Evolutionary conservation across 2,329 filamentous ascomycete species (phyloP).

Genomic region (Monilinia fructicola): DNA sequence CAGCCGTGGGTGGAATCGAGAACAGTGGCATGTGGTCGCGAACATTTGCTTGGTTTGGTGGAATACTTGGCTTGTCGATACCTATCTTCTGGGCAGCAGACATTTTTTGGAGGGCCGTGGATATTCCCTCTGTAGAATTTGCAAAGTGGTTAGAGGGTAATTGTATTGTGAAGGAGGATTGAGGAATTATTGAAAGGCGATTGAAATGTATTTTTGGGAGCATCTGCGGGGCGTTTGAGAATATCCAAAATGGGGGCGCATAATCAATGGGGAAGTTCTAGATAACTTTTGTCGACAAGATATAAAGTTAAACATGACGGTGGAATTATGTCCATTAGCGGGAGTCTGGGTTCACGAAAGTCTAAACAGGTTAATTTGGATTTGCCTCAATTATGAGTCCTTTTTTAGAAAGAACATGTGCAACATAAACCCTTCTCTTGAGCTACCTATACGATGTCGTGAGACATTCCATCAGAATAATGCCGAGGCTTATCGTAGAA

Average conservation of each 20-base stretch:
- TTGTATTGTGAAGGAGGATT: conserved; percentile 33
- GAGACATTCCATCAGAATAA: conserved; percentile 1
- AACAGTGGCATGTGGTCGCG: conserved; percentile 32
- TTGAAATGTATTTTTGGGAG: conserved; percentile 8
- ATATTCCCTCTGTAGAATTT: conserved; percentile 51
- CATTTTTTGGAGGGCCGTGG: conserved; percentile 58
- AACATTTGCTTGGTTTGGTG: conserved; percentile 40
- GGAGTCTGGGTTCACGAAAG: background rate
- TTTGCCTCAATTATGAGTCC: background rate
- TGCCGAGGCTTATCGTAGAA: background rate
- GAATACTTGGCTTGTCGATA: conserved; percentile 45
- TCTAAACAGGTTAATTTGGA: conserved; percentile 9
- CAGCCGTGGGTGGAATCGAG: conserved; percentile 23
- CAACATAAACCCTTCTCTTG: background rate
- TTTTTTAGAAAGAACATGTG: background rate
- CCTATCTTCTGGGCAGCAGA: conserved; percentile 55
- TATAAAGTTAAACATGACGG: background rate
- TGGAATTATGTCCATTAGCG: background rate
- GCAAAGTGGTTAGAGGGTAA: conserved; percentile 48
- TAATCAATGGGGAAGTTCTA: background rate
- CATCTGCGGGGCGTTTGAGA: conserved; percentile 12
- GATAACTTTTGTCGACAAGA: background rate
- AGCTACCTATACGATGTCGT: background rate
- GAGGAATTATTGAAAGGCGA: background rate
- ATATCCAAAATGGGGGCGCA: conserved; percentile 8